Evolutionary conservation across 768 basidiomycete genomes (phyloP).

Genomic region (Pilatotrama ljubarskyi): DNA sequence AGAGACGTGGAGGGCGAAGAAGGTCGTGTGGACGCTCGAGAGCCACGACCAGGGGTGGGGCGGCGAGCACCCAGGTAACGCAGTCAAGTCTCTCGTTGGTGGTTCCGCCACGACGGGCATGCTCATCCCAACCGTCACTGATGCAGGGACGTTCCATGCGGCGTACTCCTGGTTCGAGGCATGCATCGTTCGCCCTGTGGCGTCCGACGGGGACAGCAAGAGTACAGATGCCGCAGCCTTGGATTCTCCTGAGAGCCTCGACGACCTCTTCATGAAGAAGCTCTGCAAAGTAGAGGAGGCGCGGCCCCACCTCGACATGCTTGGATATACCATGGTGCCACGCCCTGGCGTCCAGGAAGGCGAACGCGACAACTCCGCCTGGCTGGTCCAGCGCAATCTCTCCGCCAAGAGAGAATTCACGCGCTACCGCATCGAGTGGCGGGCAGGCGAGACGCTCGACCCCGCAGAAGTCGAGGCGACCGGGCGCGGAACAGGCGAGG

Average conservation of each 20-base stretch:
- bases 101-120: no score
- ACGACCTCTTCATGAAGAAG: background rate
- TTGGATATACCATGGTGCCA: background rate
- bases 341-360: background rate
- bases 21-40: slow-evolving; percentile 2
- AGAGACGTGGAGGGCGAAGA: background rate
- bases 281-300: background rate
- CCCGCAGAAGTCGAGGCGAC: background rate
- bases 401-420: background rate
- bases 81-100: no score
- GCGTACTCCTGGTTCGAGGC: slow-evolving; percentile 11
- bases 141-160: background rate
- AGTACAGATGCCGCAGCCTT: background rate
- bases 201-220: background rate
- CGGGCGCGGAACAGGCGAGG: background rate
- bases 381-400: slow-evolving; percentile 10
- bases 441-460: background rate
- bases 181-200: slow-evolving; percentile 2
- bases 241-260: background rate
- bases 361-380: background rate
- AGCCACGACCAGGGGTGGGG: slow-evolving; percentile 16
- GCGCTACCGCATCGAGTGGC: slow-evolving; percentile 4
- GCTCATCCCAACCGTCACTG: no score
- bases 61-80: background rate
- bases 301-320: background rate